Percentiles rank a stretch among this genome's conserved stretches.
Conservation (phyloP, 768 basidiomycete species). For the Russula compacta region DNA sequence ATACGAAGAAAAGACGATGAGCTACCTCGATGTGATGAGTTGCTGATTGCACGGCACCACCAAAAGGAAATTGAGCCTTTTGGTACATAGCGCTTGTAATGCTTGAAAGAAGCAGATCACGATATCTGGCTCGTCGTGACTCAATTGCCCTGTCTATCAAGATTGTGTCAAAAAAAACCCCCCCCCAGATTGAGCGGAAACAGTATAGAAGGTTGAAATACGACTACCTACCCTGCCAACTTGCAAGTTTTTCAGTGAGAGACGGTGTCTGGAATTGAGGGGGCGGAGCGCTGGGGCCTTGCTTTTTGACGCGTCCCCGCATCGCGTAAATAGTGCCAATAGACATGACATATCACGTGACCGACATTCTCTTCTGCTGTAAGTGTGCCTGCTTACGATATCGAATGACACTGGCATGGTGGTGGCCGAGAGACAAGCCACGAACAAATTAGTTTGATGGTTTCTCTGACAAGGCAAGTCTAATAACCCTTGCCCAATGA, state of each 20-base stretch:
- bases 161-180: too few relatives aligned
- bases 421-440: neutral
- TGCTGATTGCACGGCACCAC: neutral
- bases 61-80: neutral
- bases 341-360: too few relatives aligned
- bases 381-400: constrained; percentile 39
- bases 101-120: neutral
- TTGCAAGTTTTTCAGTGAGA: neutral
- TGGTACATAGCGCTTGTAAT: neutral
- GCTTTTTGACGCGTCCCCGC: neutral
- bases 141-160: neutral
- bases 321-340: constrained; percentile 8
- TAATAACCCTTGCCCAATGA: too few relatives aligned
- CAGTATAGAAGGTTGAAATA: neutral
- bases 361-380: too few relatives aligned
- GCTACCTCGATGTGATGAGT: constrained; percentile 14
- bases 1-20: neutral
- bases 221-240: neutral
- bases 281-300: neutral
- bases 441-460: neutral
- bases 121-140: neutral
- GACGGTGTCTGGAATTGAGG: constrained; percentile 1
- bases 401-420: neutral
- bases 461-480: too few relatives aligned
- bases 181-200: neutral